phyloP scores from a whole-genome alignment of 495 filamentous ascomycete genomes.

The Trichoderma virens region DNA sequence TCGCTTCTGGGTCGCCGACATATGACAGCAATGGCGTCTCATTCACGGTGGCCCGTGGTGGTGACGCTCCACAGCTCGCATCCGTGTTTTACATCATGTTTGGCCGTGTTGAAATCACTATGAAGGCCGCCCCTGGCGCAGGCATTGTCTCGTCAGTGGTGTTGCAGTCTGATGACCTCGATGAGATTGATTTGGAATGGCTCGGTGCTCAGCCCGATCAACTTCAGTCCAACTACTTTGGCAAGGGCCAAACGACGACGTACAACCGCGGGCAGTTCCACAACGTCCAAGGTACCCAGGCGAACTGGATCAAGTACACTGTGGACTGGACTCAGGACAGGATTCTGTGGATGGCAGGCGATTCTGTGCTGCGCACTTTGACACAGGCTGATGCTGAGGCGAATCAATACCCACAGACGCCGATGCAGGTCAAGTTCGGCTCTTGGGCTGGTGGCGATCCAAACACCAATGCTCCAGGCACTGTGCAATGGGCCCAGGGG shows the following conservation, averaged over 20 bases:
- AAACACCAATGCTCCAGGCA: slow-evolving; percentile 55
- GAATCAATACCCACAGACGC: slow-evolving; percentile 80
- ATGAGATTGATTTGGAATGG: slow-evolving; percentile 94
- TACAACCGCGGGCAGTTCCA: slow-evolving; percentile 71
- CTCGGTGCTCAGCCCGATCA: slow-evolving; percentile 53
- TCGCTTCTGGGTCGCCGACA: slow-evolving; percentile 52
- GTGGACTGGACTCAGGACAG: slow-evolving; percentile 74
- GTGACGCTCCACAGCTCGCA: slow-evolving; percentile 76
- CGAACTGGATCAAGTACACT: slow-evolving; percentile 76
- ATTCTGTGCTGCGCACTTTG: slow-evolving; percentile 60
- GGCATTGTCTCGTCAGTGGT: slow-evolving; percentile 82
- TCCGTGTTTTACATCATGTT: slow-evolving; percentile 79
- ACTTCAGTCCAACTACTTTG: slow-evolving; percentile 90
- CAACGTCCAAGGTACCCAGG: slow-evolving; percentile 53
- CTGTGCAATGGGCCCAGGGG: slow-evolving; percentile 82
- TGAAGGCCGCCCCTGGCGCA: slow-evolving; percentile 61
- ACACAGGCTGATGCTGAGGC: slow-evolving; percentile 45
- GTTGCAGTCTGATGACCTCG: slow-evolving; percentile 80
- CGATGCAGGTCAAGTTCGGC: slow-evolving; percentile 80
- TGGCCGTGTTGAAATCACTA: slow-evolving; percentile 63
- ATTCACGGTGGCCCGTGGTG: slow-evolving; percentile 76
- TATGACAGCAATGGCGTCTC: slow-evolving; percentile 66
- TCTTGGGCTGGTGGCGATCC: slow-evolving; percentile 82
- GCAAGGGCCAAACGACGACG: slow-evolving; percentile 69
- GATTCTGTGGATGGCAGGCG: slow-evolving; percentile 78